Evolutionary conservation across 768 basidiomycete genomes (phyloP), one percentile per base, ranked within the genome.

Genomic region (Pleurotus pulmonarius): DNA sequence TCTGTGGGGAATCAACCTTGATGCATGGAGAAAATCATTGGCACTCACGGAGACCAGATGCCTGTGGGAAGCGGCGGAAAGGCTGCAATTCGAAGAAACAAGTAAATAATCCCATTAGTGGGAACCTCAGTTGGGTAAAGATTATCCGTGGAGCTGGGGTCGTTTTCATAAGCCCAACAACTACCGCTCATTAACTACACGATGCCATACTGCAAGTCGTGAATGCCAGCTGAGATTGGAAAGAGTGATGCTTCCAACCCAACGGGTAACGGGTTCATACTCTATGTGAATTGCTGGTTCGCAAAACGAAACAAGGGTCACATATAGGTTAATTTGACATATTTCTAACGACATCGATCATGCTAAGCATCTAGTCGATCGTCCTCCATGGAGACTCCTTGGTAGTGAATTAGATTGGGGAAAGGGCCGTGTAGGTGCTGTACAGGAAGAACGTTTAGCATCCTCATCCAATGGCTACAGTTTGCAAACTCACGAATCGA

Each of bases 401-500:
- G 66, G 58, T 80, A 82, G 49, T 79, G 75, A 55, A 84, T 74
- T 38, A 84, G 70, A 61, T 84, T 84, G 8, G 78, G 77, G 64
- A 83, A 82, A 2, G 79, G 80, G 4, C 74, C 75, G 52, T 83
- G 78, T 25, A 83, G 68, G 64, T 83, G 80, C 82, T 83, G 58
- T 22, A 22, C 7, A 41, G 9, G 45, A 20, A 11, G 49, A 34
- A 34, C 9, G 9, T 34, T 34, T 34, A 34, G 29, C 29, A 34
- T 34, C 9, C 8, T 34, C 8, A 34, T 34, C 9, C 29, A 34
- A 34, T 1, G 8, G 9, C 29, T 8, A 34, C 29, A 34, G 20
- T 9, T 34, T 34, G 7, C 20, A 39, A 12, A 75, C 81, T 72
- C 61, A 83, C 81, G 63, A 76, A 77, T 65, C 80, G 70, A 70